Conservation (phyloP, 306 rosid genomes). For the Trifolium repens region DNA sequence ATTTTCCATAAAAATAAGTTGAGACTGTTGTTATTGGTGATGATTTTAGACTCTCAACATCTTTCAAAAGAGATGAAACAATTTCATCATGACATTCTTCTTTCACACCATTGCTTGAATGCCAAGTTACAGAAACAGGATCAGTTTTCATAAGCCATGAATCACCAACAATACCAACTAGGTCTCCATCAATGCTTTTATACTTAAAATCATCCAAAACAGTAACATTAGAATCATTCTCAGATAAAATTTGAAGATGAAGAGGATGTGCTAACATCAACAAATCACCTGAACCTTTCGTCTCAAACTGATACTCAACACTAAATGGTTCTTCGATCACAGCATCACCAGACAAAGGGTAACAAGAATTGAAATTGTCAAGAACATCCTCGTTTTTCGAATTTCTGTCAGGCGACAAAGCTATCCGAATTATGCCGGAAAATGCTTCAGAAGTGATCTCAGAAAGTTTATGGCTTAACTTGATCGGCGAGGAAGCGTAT, state of each 20-base stretch:
- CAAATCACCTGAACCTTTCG: slow-evolving; percentile 74
- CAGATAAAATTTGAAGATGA: slow-evolving; percentile 61
- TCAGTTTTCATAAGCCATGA: slow-evolving; percentile 70
- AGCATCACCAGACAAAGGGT: slow-evolving; percentile 79
- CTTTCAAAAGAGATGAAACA: slow-evolving; percentile 58
- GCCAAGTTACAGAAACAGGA: slow-evolving; percentile 76
- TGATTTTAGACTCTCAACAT: slow-evolving; percentile 59
- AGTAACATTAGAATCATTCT: slow-evolving; percentile 40
- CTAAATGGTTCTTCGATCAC: slow-evolving; percentile 57
- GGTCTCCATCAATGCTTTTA: slow-evolving; percentile 87
- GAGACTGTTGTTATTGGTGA: slow-evolving; percentile 43
- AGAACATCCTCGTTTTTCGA: slow-evolving; percentile 49
- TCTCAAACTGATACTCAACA: slow-evolving; percentile 79
- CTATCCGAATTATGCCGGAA: slow-evolving; percentile 73
- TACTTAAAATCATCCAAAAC: slow-evolving; percentile 66
- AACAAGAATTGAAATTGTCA: slow-evolving; percentile 65
- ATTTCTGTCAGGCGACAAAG: slow-evolving; percentile 56
- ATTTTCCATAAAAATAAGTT: slow-evolving; percentile 73
- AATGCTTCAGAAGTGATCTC: slow-evolving; percentile 60
- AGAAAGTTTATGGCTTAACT: slow-evolving; percentile 45
- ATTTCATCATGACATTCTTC: slow-evolving; percentile 55
- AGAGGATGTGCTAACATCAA: slow-evolving; percentile 86
- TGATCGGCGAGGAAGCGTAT: slow-evolving; percentile 65
- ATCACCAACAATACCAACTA: slow-evolving; percentile 83
- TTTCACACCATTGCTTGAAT: slow-evolving; percentile 65